Percentiles rank a stretch among this genome's conserved stretches.
These are phyloP conservation scores for Cytospora mali DNA, from an alignment of 2,329 filamentous ascomycete genomes.

Conservation along the genomic window DNA sequence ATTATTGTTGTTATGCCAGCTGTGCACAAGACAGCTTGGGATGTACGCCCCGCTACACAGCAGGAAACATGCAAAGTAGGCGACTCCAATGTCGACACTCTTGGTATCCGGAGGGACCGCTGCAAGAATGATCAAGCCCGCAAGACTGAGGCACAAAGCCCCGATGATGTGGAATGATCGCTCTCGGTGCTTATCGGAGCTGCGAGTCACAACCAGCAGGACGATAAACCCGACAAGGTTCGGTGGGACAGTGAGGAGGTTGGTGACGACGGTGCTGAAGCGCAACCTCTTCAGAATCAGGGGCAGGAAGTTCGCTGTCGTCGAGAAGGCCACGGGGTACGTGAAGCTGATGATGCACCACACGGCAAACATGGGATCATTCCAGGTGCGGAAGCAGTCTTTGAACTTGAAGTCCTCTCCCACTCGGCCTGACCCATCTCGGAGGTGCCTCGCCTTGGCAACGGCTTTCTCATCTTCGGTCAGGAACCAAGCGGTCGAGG, in stretches of 20 bases:
- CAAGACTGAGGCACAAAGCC: conserved; percentile 42
- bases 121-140: conserved; percentile 47
- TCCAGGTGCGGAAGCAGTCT: conserved; percentile 47
- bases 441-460: conserved; percentile 46
- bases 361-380: conserved; percentile 39
- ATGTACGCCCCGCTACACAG: conserved; percentile 50
- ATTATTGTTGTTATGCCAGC: conserved; percentile 57
- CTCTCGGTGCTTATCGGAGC: conserved; percentile 48
- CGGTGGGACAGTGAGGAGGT: conserved; percentile 52
- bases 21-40: conserved; percentile 49
- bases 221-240: conserved; percentile 51
- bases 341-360: conserved; percentile 51
- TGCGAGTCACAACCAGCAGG: conserved; percentile 46
- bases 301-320: conserved; percentile 49
- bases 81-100: conserved; percentile 42
- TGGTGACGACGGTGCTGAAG: conserved; percentile 48
- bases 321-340: conserved; percentile 50
- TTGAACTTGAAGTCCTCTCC: conserved; percentile 42
- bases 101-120: conserved; percentile 44
- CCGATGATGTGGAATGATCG: conserved; percentile 48
- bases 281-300: conserved; percentile 49
- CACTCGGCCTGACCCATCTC: conserved; percentile 46
- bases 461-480: conserved; percentile 46
- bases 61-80: conserved; percentile 55
- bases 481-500: conserved; percentile 49